Conservation (phyloP, 208 protist species). For the Trypanosoma grayi region DNA sequence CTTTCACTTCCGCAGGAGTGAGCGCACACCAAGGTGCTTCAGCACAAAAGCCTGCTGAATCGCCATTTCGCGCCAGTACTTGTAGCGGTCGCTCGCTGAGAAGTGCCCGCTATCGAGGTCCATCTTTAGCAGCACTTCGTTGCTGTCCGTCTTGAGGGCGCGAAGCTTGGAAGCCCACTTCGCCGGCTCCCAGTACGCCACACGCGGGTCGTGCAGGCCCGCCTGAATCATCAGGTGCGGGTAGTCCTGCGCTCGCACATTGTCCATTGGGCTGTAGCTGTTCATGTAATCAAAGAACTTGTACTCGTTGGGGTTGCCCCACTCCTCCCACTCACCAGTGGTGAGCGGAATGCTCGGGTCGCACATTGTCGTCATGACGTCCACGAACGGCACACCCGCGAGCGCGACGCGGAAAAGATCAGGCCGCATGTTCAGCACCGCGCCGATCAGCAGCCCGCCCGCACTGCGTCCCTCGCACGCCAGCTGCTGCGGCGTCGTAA, state of each 20-base stretch:
- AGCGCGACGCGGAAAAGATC: slow-evolving; percentile 84
- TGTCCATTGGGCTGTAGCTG: slow-evolving; percentile 92
- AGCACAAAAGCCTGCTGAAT: slow-evolving; percentile 90
- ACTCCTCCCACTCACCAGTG: slow-evolving; percentile 92
- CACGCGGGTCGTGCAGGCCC: slow-evolving; percentile 85
- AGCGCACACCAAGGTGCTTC: slow-evolving; percentile 75
- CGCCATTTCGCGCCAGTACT: slow-evolving; percentile 82
- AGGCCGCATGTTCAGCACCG: slow-evolving; percentile 91
- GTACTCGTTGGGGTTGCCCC: slow-evolving; percentile 95
- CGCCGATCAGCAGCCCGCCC: slow-evolving; percentile 91
- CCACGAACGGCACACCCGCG: slow-evolving; percentile 93
- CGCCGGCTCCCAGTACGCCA: slow-evolving; percentile 92
- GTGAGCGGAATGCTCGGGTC: slow-evolving; percentile 91
- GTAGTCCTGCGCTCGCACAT: slow-evolving; percentile 85
- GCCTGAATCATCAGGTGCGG: slow-evolving; percentile 82
- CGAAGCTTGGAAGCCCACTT: slow-evolving; percentile 90
- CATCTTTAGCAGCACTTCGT: slow-evolving; percentile 87
- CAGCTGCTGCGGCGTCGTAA: slow-evolving; percentile 70
- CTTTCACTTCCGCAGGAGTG: slow-evolving; percentile 40
- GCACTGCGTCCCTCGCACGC: slow-evolving; percentile 91
- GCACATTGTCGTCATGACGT: slow-evolving; percentile 94
- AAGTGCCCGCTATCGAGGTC: slow-evolving; percentile 90
- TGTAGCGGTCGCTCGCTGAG: slow-evolving; percentile 88
- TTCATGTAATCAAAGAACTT: slow-evolving; percentile 94
- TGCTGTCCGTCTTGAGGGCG: slow-evolving; percentile 71